Base-by-base conservation (phyloP, 1,284 basidiomycete species). In the Malassezia globosa region DNA sequence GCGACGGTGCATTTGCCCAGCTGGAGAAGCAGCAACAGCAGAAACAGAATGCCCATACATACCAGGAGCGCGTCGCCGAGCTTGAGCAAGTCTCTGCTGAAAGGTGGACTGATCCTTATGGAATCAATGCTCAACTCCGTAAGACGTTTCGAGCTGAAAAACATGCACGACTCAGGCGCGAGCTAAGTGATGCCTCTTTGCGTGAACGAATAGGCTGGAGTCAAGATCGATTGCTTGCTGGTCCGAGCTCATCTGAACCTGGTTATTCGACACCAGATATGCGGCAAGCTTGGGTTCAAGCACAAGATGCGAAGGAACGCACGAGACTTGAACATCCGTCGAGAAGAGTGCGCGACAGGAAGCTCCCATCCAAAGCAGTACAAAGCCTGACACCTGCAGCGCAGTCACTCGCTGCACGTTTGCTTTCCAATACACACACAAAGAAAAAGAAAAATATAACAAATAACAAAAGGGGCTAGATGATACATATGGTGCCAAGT, bases 11-110 rank as follows among this genome's bases (percentile, higher is more conserved):
- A 0, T 82, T 97, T 29, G 83, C 81, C 1, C 81, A 82, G 7
- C 76, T 96, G 1, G 92, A 96, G 66, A 90, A 92, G 74, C 82
- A 82, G 1, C 82, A 83, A 1, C 80, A 79, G 18, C 84, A 87
- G 2, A 80, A 85, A 61, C 77, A 78, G n/a, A 77, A 80, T 55
- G 77, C 82, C 33, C 80, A 79, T 39, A 79, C 80, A 48, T 80
- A 82, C 55, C 77, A 81, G 37, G 82, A 82, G 5, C 82, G 88
- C 1, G 73, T 96, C 7, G 81, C 84, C 59, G 80, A 83, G 7
- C 75, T 97, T 11, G 81, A 86, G 62, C 74, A 78, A 11, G 75
- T 80, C 1, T 84, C 84, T 2, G 81, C 84, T 46, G 79, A 80
- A 18, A 81, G 81, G 55, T 85, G 84, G 59, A 72, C 79, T 2